Conservation (phyloP, 2,329 filamentous ascomycete genomes). For the Fusarium concolor region DNA sequence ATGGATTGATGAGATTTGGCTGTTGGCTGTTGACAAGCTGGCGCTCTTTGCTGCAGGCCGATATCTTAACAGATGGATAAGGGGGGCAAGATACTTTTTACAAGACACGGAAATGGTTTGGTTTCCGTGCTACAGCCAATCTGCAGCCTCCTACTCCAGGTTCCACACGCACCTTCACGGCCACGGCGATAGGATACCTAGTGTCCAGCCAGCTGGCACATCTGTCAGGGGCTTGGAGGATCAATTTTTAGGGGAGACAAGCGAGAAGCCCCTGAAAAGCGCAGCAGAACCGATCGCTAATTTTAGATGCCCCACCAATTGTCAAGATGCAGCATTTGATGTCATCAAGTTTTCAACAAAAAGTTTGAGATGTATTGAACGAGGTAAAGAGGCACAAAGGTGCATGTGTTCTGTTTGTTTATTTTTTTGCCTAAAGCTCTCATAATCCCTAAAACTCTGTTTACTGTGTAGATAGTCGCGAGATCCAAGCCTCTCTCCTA, state of each 20-base stretch:
- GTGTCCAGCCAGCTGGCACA: constrained; percentile 8
- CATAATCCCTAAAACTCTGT: neutral
- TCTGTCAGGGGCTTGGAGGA: constrained; percentile 33
- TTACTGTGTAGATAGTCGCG: neutral
- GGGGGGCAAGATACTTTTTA: constrained; percentile 35
- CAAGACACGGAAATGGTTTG: constrained; percentile 27
- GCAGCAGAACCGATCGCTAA: constrained; percentile 32
- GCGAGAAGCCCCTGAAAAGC: constrained; percentile 32
- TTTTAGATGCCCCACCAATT: constrained; percentile 39
- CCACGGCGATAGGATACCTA: constrained; percentile 34
- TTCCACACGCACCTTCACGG: constrained; percentile 20
- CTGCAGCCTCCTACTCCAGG: constrained; percentile 10
- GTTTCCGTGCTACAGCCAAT: constrained; percentile 40
- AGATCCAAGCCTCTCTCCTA: neutral
- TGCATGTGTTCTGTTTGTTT: neutral
- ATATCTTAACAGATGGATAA: constrained; percentile 14
- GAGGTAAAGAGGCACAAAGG: neutral
- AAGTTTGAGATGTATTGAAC: constrained; percentile 17
- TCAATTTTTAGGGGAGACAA: constrained; percentile 11
- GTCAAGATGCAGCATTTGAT: constrained; percentile 18
- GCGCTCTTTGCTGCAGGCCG: constrained; percentile 1
- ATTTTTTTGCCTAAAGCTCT: neutral
- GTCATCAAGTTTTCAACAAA: constrained; percentile 25
- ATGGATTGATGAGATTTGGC: constrained; percentile 4
- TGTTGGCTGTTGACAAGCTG: constrained; percentile 24